These are phyloP conservation scores for Claviceps pazoutovae DNA, from an alignment of 2,329 filamentous ascomycete species.

Conservation along the genomic window DNA sequence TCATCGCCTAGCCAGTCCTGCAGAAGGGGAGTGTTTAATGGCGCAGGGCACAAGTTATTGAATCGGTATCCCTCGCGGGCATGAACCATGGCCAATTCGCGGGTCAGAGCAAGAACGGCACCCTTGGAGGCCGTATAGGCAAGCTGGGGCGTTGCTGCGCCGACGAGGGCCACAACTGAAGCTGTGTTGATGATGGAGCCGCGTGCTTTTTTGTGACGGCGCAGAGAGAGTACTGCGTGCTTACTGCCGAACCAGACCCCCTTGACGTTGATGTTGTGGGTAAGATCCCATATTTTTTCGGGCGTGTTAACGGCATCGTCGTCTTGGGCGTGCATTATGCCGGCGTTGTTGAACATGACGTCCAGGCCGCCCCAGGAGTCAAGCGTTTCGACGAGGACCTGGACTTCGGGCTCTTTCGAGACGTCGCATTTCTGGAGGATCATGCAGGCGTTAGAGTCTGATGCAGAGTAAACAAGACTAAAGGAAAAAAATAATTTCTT, in stretches of 20 bases:
- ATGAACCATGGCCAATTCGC: slow-evolving; percentile 84
- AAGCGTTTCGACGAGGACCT: slow-evolving; percentile 57
- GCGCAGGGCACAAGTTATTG: slow-evolving; percentile 81
- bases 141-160: slow-evolving; percentile 74
- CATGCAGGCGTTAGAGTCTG: not conserved
- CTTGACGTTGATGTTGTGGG: slow-evolving; percentile 91
- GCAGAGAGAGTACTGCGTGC: slow-evolving; percentile 72
- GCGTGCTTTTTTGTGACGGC: slow-evolving; percentile 63
- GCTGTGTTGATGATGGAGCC: slow-evolving; percentile 88
- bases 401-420: slow-evolving; percentile 67
- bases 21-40: slow-evolving; percentile 79
- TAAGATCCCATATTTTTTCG: slow-evolving; percentile 87
- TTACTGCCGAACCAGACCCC: slow-evolving; percentile 96
- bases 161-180: slow-evolving; percentile 75
- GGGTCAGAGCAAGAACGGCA: slow-evolving; percentile 76
- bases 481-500: not conserved
- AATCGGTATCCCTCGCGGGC: slow-evolving; percentile 80
- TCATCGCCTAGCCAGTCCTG: slow-evolving; percentile 93
- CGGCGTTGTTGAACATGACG: slow-evolving; percentile 93
- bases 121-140: slow-evolving; percentile 93
- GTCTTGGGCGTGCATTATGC: slow-evolving; percentile 84
- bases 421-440: slow-evolving; percentile 47
- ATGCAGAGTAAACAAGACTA: not conserved
- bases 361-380: slow-evolving; percentile 82
- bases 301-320: slow-evolving; percentile 70